These are phyloP conservation scores for Myrica gale DNA, from an alignment of 306 rosid genomes.

Conservation along the genomic window DNA sequence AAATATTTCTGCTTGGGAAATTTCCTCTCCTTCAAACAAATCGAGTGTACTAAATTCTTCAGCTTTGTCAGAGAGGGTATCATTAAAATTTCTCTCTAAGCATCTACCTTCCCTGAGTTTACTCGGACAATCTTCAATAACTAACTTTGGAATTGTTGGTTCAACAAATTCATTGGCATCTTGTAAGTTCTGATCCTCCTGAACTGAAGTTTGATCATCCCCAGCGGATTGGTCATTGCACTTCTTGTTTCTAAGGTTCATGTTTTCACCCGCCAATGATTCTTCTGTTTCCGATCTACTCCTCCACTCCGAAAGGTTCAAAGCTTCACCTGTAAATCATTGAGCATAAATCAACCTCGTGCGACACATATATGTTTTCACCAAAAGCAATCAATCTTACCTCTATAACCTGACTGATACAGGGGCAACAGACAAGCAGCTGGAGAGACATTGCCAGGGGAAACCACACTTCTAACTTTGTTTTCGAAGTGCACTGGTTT, in stretches of 20 bases:
- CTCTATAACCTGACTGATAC: not conserved
- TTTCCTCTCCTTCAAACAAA: constrained; percentile 3
- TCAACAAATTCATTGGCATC: not conserved
- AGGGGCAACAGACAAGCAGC: not conserved
- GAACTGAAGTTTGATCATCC: constrained; percentile 4
- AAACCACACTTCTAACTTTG: not conserved
- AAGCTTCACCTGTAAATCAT: constrained; percentile 16
- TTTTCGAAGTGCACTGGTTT: not conserved
- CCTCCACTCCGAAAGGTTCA: constrained; percentile 1
- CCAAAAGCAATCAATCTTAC: not conserved
- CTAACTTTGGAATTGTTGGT: not conserved
- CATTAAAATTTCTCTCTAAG: not conserved
- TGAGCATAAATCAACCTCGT: not conserved
- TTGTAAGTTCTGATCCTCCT: constrained; percentile 6
- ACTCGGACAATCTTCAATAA: not conserved
- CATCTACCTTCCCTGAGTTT: not conserved
- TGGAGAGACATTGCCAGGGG: not conserved
- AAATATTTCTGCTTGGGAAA: not conserved
- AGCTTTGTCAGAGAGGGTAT: not conserved
- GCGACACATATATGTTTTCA: not conserved
- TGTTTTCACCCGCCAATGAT: not conserved
- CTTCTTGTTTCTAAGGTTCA: not conserved
- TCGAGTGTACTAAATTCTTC: not conserved
- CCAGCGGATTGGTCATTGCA: constrained; percentile 10
- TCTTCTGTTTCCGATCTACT: constrained; percentile 19